Evolutionary conservation across 352 stramenopile species (phyloP).

Genomic region (Globisporangium iwayamae): DNA sequence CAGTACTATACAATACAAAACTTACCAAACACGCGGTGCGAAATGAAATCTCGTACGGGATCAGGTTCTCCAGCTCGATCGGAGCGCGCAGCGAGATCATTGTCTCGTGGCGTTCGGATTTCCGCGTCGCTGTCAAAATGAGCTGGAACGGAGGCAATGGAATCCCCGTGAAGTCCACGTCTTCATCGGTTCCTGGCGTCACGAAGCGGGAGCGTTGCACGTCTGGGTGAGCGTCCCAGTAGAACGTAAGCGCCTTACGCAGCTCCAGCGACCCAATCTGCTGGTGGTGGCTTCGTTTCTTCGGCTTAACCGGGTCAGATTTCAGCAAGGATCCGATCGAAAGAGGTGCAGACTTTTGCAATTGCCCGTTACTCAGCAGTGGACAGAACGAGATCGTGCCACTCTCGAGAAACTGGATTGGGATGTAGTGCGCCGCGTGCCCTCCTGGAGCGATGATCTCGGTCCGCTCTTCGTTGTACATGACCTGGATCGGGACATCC

Average conservation of each 20-base stretch:
- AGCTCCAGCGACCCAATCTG: conserved; percentile 58
- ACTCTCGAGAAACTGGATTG: conserved; percentile 73
- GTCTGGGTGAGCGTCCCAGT: conserved; percentile 50
- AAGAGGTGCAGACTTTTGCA: conserved; percentile 54
- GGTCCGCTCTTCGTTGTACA: conserved; percentile 65
- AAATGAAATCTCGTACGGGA: conserved; percentile 70
- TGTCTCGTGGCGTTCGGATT: conserved; percentile 76
- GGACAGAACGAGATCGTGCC: conserved; percentile 72
- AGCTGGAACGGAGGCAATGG: conserved; percentile 70
- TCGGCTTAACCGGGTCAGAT: conserved; percentile 25
- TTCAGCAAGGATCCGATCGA: conserved; percentile 60
- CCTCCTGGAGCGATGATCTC: conserved; percentile 50
- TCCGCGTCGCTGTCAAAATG: conserved; percentile 62
- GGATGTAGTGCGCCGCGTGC: conserved; percentile 61
- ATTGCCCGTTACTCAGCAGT: conserved; percentile 48
- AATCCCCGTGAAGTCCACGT: conserved; percentile 17
- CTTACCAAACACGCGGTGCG: conserved; percentile 68
- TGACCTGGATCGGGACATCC: conserved; percentile 61
- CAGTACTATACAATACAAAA: conserved; percentile 2
- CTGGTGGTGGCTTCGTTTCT: conserved; percentile 28
- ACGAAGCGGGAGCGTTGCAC: conserved; percentile 14
- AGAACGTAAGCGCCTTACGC: conserved; percentile 69
- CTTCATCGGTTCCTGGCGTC: not conserved
- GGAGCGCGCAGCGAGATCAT: conserved; percentile 63
- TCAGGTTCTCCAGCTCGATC: conserved; percentile 71